phyloP scores from a whole-genome alignment of 805 yeast species.

The Pichia deserticola region DNA sequence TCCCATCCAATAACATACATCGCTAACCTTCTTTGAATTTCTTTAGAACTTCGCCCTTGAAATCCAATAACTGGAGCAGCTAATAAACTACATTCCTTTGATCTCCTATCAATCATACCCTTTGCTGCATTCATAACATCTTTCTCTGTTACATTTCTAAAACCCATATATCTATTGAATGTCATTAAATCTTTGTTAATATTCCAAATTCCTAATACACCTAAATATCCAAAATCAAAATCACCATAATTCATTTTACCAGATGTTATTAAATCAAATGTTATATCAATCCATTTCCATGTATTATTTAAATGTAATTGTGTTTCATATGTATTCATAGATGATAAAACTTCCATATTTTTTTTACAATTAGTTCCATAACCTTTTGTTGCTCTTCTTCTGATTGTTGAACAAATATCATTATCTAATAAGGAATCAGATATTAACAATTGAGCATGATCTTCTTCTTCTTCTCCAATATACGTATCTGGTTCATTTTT shows the following conservation, averaged over 20 bases:
- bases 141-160: slow-evolving; percentile 28
- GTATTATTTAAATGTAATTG: slow-evolving; percentile 61
- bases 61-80: slow-evolving; percentile 36
- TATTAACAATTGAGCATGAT: slow-evolving; percentile 13
- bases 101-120: slow-evolving; percentile 36
- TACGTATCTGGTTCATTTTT: neutral
- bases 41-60: slow-evolving; percentile 39
- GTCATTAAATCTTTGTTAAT: slow-evolving; percentile 44
- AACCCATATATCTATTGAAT: slow-evolving; percentile 36
- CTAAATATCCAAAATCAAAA: slow-evolving; percentile 78
- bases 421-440: slow-evolving; percentile 40
- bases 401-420: slow-evolving; percentile 69
- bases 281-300: slow-evolving; percentile 87
- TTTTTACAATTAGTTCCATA: slow-evolving; percentile 62
- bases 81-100: slow-evolving; percentile 40
- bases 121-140: slow-evolving; percentile 45
- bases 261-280: slow-evolving; percentile 54
- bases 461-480: slow-evolving; percentile 9
- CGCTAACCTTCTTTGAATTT: slow-evolving; percentile 68
- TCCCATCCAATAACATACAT: slow-evolving; percentile 89
- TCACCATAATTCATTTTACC: slow-evolving; percentile 63
- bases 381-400: slow-evolving; percentile 63
- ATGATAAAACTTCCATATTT: slow-evolving; percentile 55
- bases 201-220: slow-evolving; percentile 87
- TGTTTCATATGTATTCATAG: slow-evolving; percentile 42